phyloP scores from a whole-genome alignment of 2,329 filamentous ascomycete genomes.

The Cadophora malorum region DNA sequence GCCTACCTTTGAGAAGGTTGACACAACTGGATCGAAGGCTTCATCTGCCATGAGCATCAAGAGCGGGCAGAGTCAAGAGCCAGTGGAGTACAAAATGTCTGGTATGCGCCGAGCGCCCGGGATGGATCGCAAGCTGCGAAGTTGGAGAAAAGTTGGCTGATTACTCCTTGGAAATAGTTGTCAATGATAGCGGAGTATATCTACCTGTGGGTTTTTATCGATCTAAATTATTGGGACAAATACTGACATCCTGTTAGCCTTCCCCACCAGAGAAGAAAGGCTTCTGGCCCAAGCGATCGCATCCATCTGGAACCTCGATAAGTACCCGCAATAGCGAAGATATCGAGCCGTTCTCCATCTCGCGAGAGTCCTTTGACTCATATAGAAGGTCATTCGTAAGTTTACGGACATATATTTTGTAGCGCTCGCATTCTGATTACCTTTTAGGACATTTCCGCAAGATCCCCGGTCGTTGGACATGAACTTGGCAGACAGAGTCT shows the following conservation, averaged over 20 bases:
- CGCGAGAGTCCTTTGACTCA: slow-evolving; percentile 94
- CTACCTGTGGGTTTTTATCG: slow-evolving; percentile 71
- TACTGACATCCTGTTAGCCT: slow-evolving; percentile 60
- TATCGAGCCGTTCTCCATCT: slow-evolving; percentile 94
- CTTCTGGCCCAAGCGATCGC: slow-evolving; percentile 69
- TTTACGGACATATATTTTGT: slow-evolving; percentile 30
- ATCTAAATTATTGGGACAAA: slow-evolving; percentile 33
- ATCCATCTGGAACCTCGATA: slow-evolving; percentile 59
- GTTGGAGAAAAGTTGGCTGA: slow-evolving; percentile 20
- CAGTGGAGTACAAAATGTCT: slow-evolving; percentile 80
- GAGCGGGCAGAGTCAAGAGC: slow-evolving; percentile 66
- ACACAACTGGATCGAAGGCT: slow-evolving; percentile 67
- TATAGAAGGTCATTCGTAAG: slow-evolving; percentile 94
- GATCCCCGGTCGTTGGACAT: slow-evolving; percentile 74
- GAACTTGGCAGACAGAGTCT: slow-evolving; percentile 75
- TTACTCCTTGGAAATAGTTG: slow-evolving; percentile 63
- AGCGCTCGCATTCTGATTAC: slow-evolving; percentile 21
- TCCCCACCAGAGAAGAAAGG: slow-evolving; percentile 85
- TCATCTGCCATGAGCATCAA: slow-evolving; percentile 68
- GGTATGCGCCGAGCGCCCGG: slow-evolving; percentile 59
- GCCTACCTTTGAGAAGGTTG: slow-evolving; percentile 64
- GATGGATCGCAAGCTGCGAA: neutral
- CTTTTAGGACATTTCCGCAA: slow-evolving; percentile 84
- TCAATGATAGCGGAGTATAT: slow-evolving; percentile 95
- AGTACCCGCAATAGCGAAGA: slow-evolving; percentile 71